Evolutionary conservation across 306 rosid genomes (phyloP).

Genomic region (Corylus americana): DNA sequence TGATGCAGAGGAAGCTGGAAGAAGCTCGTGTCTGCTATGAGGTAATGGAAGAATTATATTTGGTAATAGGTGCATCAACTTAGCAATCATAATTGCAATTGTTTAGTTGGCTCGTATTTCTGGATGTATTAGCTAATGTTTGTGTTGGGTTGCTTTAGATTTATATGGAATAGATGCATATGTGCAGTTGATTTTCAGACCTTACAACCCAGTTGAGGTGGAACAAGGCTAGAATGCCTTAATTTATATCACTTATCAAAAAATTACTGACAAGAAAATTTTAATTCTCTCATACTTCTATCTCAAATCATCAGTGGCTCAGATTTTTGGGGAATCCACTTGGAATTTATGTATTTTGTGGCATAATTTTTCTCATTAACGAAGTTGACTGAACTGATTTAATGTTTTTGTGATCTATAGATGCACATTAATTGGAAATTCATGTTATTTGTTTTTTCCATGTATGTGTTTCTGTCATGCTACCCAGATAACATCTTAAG

Average conservation of each 20-base stretch:
- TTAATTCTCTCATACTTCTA: neutral
- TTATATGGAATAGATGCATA: neutral
- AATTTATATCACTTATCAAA: no score
- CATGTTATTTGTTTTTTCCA: neutral
- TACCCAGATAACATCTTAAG: neutral
- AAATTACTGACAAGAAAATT: neutral
- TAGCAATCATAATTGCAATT: neutral
- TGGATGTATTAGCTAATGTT: no score
- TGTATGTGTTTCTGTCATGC: neutral
- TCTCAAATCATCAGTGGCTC: neutral
- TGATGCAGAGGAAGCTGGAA: constrained; percentile 67
- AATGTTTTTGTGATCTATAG: neutral
- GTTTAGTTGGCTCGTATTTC: neutral
- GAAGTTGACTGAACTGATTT: no score
- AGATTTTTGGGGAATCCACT: neutral
- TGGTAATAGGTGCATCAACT: neutral
- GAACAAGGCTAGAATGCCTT: neutral
- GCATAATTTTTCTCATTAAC: no score
- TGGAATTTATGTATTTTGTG: neutral
- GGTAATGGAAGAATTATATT: constrained; percentile 39
- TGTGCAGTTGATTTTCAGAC: neutral
- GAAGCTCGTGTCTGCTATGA: constrained; percentile 65
- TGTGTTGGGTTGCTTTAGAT: neutral
- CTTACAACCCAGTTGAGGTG: neutral
- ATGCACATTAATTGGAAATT: neutral